Base-by-base conservation (phyloP, 2,329 filamentous ascomycete genomes). In the Trichoderma harzianum region DNA sequence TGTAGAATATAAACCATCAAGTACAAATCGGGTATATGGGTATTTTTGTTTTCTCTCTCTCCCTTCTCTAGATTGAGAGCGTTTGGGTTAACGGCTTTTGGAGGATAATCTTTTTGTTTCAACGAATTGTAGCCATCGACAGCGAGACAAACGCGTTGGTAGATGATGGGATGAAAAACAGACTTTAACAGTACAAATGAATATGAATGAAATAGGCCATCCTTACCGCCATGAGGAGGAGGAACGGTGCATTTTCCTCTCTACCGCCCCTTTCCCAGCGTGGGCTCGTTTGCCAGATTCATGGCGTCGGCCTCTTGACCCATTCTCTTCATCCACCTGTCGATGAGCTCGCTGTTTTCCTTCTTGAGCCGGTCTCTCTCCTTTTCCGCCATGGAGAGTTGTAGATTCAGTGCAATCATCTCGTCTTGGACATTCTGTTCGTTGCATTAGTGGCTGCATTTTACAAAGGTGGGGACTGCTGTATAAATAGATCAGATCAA, bases 321-420 rank as follows among this genome's bases (percentile, higher is more conserved):
- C 88, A 96, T 96, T 74, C 92, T 87, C 78, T 89, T 90, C 92
- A 98, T 95, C 94, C 95, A 98, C 69, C 96, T 87, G 79, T 94
- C 92, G 68, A 98, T 90, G 70, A 99, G 86, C 75, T 97, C 93
- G 78, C 93, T 91, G 79, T 98, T 98, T 80, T 98, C 96, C 72
- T 86, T 87, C 78, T 90, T 89, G 74, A 97, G 84, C 80, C 90
- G 91, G 78, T 91, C 90, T 32, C 88, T 86, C 78, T 90, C 89
- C 79, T 95, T 89, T 80, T 97, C 94, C 3, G 92, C 91, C 85
- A 98, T 89, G 76, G 96, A 94, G 57, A 98, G 86, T 81, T 98
- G 93, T 75, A 98, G 85, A 76, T 95, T 95, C 61, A 98, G 83
- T 1, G 93, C 91, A 65, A 97, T 91, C 82, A 97, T 91, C 81